Evolutionary conservation across 164 flowering plant species (phyloP), one percentile per base, ranked within the genome.

Genomic region (Piper longum): DNA sequence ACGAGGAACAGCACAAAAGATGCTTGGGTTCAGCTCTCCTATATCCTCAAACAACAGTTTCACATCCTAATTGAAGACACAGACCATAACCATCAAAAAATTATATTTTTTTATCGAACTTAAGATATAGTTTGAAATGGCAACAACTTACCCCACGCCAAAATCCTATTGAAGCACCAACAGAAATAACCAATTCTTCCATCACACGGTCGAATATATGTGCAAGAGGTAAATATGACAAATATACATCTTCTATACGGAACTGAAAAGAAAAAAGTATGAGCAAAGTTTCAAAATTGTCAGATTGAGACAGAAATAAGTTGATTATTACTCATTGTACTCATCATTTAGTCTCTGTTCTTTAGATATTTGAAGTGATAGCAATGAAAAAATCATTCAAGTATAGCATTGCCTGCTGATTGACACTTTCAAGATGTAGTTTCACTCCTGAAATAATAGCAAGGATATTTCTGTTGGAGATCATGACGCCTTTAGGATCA

Each of bases 171-270:
- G 95, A 82, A 58, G 98, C 99, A 62, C 96, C 98, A 36, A 71
- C 71, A 41, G 67, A 61, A 57, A 95, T 89, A 66, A 87, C 84
- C 7, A 74, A 63, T 70, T 95, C 99, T 70, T 89, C 99, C 57
- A 87, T 74, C 69, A 84, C 96, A 26, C 98, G 87, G 62, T 95
- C 98, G 68, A 91, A 91, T 59, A 95, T 89, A 66, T 95, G 99
- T 8, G 99, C 99, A 58, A 95, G 74, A 62, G 99, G 99, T 63
- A 95, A 96, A 70, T 81, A 93, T 4, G 99, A 93, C 61, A 95
- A 60, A 73, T 79, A 95, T 19, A 91, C 95, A 82, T 95, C 99
- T 54, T 66, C 72, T 16, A 65, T 62, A 7, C 57, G 67, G 72
- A 95, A 72, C 99, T 95, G 83, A 58, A 63, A 68, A 17, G 14